Evolutionary conservation across 2,329 filamentous ascomycete species (phyloP).

Genomic region (Arthrobotrys megalospora): DNA sequence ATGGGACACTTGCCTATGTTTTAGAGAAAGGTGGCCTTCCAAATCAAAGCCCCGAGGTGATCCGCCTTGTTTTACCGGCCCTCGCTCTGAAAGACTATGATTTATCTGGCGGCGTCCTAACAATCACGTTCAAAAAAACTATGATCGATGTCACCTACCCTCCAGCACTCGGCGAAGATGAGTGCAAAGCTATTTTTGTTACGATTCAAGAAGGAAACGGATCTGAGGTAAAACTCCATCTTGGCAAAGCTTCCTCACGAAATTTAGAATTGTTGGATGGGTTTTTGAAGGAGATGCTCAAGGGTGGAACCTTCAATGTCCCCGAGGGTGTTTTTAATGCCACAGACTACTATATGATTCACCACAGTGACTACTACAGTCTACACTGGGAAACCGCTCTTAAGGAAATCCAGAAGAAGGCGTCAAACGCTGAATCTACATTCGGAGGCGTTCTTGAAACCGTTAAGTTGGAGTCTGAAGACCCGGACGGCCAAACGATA

Average conservation of each 20-base stretch:
- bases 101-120: neutral
- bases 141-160: neutral
- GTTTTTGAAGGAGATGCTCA: neutral
- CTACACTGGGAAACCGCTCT: neutral
- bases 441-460: neutral
- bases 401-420: neutral
- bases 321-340: neutral
- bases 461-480: neutral
- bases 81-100: neutral
- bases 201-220: neutral
- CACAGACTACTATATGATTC: neutral
- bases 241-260: neutral
- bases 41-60: neutral
- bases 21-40: neutral
- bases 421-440: neutral
- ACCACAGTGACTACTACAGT: neutral
- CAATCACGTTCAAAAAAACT: neutral
- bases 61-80: neutral
- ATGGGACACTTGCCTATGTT: neutral
- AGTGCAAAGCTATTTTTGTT: neutral
- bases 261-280: neutral
- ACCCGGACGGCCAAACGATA: neutral
- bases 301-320: neutral
- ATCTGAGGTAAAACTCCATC: neutral
- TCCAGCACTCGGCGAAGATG: neutral